Evolutionary conservation across 2,329 filamentous ascomycete genomes (phyloP).

Genomic region (Beauveria sp.): DNA sequence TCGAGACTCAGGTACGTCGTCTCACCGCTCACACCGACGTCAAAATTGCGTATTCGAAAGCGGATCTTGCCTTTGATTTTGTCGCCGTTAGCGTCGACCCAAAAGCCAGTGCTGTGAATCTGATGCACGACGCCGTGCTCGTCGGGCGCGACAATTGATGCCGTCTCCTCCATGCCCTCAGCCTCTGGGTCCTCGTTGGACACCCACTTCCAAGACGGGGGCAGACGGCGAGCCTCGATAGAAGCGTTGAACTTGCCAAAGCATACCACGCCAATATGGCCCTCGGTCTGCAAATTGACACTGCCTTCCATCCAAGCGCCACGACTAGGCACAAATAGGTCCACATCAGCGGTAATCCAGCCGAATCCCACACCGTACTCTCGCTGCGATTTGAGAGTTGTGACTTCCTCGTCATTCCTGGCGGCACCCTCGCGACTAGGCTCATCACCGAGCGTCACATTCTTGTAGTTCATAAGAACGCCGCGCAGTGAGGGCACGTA

Average conservation of each 20-base stretch:
- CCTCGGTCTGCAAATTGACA: constrained; percentile 80
- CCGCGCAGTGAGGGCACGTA: constrained; percentile 67
- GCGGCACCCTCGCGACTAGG: constrained; percentile 44
- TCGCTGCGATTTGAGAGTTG: constrained; percentile 49
- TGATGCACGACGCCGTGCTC: constrained; percentile 46
- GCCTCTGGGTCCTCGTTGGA: constrained; percentile 40
- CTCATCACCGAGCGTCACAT: constrained; percentile 56
- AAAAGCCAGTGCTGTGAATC: constrained; percentile 59
- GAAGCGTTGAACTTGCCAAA: constrained; percentile 90
- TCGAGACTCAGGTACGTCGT: constrained; percentile 79
- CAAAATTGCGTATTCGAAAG: constrained; percentile 79
- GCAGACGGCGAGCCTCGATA: constrained; percentile 70
- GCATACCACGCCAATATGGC: constrained; percentile 80
- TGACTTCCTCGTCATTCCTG: constrained; percentile 38
- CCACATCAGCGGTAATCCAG: constrained; percentile 82
- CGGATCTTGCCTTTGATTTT: constrained; percentile 62
- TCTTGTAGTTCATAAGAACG: constrained; percentile 67
- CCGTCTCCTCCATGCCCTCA: constrained; percentile 33
- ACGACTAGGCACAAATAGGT: constrained; percentile 69
- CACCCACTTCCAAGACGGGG: constrained; percentile 73
- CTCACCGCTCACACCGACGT: constrained; percentile 66
- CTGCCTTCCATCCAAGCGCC: constrained; percentile 71
- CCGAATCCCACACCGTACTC: constrained; percentile 83
- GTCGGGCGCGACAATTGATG: constrained; percentile 32
- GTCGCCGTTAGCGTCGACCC: constrained; percentile 62